phyloP scores from a whole-genome alignment of 495 filamentous ascomycete genomes.

The Tuber magnatum region DNA sequence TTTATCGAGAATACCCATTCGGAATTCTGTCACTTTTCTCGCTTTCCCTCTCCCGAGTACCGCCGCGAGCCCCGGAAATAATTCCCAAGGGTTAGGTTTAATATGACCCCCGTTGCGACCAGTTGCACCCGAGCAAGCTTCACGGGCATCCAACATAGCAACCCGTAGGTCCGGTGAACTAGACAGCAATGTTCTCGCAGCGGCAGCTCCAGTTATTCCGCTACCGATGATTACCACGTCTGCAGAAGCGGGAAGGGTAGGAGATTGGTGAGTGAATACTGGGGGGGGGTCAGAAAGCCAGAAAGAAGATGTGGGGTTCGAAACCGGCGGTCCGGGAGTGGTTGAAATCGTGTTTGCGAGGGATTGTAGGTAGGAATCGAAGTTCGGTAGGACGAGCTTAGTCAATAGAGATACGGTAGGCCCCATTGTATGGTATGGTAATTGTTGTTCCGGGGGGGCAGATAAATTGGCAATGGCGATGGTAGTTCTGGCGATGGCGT shows the following conservation, averaged over 20 bases:
- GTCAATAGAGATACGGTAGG: not conserved
- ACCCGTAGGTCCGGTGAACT: constrained; percentile 28
- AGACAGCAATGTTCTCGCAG: constrained; percentile 49
- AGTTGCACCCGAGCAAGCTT: constrained; percentile 44
- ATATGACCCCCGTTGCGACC: constrained; percentile 46
- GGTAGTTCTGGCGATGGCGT: not conserved
- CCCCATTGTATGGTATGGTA: not conserved
- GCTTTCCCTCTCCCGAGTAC: constrained; percentile 37
- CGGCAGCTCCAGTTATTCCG: constrained; percentile 54
- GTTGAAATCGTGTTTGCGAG: not conserved
- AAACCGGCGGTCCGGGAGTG: constrained; percentile 42
- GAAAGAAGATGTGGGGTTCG: constrained; percentile 52
- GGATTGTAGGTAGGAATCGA: not conserved
- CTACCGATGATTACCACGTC: constrained; percentile 58
- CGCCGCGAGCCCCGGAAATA: constrained; percentile 37
- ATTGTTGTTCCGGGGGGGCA: not conserved
- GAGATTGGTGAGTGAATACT: constrained; percentile 47
- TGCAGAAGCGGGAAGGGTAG: constrained; percentile 43
- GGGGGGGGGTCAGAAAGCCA: constrained; percentile 53
- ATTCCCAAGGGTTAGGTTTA: constrained; percentile 42
- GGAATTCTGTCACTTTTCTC: constrained; percentile 41
- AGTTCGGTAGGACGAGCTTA: not conserved
- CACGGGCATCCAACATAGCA: constrained; percentile 43
- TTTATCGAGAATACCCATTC: constrained; percentile 38
- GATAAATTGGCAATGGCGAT: not conserved